Percentiles rank a stretch among this genome's conserved stretches.
Conservation (phyloP, 306 rosid genomes). For the Neltuma alba region DNA sequence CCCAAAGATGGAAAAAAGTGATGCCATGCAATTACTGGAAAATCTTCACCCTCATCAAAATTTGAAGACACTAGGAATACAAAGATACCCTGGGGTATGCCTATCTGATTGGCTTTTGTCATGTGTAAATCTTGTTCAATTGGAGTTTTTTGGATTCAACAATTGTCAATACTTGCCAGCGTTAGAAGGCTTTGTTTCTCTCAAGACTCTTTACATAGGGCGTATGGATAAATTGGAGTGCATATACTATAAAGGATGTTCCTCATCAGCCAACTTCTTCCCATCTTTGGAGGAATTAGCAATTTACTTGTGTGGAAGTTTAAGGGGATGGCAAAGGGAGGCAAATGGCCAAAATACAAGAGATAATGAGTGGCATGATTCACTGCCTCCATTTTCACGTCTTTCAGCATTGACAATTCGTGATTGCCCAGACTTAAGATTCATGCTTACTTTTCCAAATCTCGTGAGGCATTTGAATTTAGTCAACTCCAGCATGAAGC, state of each 20-base stretch:
- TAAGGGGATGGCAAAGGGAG: not conserved
- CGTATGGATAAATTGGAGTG: fast-evolving
- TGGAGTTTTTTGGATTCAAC: fast-evolving
- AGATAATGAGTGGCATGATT: not conserved
- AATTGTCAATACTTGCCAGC: not conserved
- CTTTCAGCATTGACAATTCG: not conserved
- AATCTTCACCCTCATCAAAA: not conserved
- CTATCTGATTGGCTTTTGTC: not conserved
- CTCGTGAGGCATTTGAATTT: not conserved
- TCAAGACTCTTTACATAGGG: fast-evolving
- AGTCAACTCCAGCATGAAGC: not conserved
- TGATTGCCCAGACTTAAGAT: not conserved
- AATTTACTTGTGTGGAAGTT: not conserved
- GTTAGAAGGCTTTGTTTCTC: not conserved
- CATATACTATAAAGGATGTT: not conserved
- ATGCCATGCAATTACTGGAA: not conserved
- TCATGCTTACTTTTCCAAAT: not conserved
- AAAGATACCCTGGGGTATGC: not conserved
- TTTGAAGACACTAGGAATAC: not conserved
- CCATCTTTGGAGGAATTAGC: not conserved
- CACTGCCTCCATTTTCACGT: not conserved
- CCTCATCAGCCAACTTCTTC: not conserved
- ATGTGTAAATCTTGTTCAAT: not conserved
- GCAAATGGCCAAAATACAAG: not conserved
- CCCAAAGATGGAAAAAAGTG: not conserved